Percentiles rank a stretch among this genome's conserved stretches.
These are phyloP conservation scores for Leptosphaerulina australis DNA, from an alignment of 2,329 filamentous ascomycete species.

Conservation along the genomic window DNA sequence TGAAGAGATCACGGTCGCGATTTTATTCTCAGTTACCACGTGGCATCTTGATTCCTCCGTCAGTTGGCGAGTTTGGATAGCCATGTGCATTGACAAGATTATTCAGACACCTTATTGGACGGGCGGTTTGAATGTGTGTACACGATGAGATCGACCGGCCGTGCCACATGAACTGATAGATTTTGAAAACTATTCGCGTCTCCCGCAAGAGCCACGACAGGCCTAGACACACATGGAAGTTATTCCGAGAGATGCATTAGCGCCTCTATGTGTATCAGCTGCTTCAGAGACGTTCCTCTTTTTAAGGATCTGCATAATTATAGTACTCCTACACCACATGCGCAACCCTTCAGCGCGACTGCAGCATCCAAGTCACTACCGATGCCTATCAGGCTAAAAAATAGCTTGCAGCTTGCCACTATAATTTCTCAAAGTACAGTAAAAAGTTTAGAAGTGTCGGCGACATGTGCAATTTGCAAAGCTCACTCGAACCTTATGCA, in stretches of 20 bases:
- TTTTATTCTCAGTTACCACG: constrained; percentile 8
- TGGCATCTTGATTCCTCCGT: constrained; percentile 9
- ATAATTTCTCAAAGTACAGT: neutral
- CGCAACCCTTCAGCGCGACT: neutral
- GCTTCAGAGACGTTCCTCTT: neutral
- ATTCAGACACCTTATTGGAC: neutral
- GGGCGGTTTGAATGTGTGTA: neutral
- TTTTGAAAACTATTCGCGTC: neutral
- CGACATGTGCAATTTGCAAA: neutral
- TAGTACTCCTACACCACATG: neutral
- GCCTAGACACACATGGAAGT: constrained; percentile 5
- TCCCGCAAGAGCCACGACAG: neutral
- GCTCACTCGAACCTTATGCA: neutral
- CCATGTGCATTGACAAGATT: neutral
- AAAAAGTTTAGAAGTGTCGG: neutral
- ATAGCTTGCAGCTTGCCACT: neutral
- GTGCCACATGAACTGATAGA: constrained; percentile 4
- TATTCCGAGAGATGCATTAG: constrained; percentile 7
- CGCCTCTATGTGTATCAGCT: neutral
- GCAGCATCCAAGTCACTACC: neutral
- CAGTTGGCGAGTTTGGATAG: neutral
- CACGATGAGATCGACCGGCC: neutral
- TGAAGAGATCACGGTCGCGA: neutral
- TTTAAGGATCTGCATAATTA: neutral
- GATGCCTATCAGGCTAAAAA: neutral